These are phyloP conservation scores for Diaporthe eres DNA, from an alignment of 2,329 filamentous ascomycete genomes.

Conservation along the genomic window DNA sequence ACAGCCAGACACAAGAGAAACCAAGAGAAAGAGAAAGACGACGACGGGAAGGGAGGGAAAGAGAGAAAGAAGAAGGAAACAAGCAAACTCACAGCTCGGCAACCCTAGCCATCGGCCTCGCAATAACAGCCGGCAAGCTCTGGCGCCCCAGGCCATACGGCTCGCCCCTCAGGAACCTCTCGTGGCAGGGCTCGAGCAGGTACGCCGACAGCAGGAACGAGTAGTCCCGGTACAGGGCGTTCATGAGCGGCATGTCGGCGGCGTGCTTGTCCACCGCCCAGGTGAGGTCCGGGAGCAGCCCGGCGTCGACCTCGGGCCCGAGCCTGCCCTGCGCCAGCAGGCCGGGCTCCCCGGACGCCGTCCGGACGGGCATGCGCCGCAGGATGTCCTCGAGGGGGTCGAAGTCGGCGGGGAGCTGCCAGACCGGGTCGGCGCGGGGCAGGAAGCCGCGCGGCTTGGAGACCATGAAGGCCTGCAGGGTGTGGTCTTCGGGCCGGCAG, in stretches of 20 bases:
- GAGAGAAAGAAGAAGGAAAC: neutral
- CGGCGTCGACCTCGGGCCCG: constrained; percentile 78
- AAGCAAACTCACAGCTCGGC: constrained; percentile 81
- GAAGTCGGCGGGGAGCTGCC: constrained; percentile 80
- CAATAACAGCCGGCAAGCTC: constrained; percentile 79
- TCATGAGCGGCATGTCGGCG: constrained; percentile 83
- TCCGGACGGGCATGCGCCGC: constrained; percentile 84
- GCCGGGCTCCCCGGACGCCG: constrained; percentile 79
- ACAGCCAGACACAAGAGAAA: neutral
- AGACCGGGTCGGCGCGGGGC: constrained; percentile 74
- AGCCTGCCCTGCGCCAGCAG: constrained; percentile 82
- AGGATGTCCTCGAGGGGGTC: constrained; percentile 79
- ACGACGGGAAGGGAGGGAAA: neutral
- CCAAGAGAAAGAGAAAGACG: neutral
- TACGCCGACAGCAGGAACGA: constrained; percentile 92
- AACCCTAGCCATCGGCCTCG: constrained; percentile 86
- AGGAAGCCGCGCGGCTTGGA: constrained; percentile 82
- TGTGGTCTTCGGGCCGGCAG: constrained; percentile 72
- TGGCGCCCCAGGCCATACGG: constrained; percentile 84
- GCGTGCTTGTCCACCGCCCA: constrained; percentile 79
- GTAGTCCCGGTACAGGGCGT: constrained; percentile 92
- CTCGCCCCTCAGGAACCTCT: constrained; percentile 78
- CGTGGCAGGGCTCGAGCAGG: constrained; percentile 91
- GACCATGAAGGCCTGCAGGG: constrained; percentile 83
- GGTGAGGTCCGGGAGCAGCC: constrained; percentile 85